Conservation (phyloP, 1,284 basidiomycete genomes). For the Irpex lacteus region DNA sequence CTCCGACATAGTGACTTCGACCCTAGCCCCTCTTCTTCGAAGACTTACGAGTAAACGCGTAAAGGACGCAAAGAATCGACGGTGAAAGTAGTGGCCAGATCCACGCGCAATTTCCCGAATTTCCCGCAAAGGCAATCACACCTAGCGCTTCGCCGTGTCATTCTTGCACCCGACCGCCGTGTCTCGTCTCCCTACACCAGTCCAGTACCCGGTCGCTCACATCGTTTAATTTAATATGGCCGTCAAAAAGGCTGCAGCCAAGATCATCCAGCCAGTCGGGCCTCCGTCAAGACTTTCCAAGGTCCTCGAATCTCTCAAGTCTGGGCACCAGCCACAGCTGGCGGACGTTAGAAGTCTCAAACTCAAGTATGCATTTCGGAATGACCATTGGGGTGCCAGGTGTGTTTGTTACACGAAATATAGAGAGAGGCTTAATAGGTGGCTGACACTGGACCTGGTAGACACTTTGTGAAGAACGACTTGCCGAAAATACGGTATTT, state of each 20-base stretch:
- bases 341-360: conserved; percentile 48
- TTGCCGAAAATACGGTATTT: conserved; percentile 71
- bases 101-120: too few relatives aligned
- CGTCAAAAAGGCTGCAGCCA: not conserved
- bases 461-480: conserved; percentile 75
- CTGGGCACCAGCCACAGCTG: conserved; percentile 54
- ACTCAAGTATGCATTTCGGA: conserved; percentile 56
- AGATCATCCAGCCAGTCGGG: conserved; percentile 36
- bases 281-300: conserved; percentile 56
- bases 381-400: conserved; percentile 76
- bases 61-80: not conserved
- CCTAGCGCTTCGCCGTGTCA: not conserved
- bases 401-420: conserved; percentile 20
- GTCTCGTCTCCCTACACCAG: not conserved
- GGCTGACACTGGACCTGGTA: conserved; percentile 22
- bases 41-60: not conserved
- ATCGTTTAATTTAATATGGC: not conserved
- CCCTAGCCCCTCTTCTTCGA: too few relatives aligned
- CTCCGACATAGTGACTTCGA: conserved; percentile 22
- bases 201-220: not conserved
- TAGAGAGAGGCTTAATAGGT: not conserved
- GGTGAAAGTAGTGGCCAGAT: too few relatives aligned
- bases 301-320: conserved; percentile 50
- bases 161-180: not conserved
- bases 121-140: too few relatives aligned